A percentile compares a stretch with the other conserved stretches of the same genome.
phyloP scores from a whole-genome alignment of 805 yeast genomes.

The Metschnikowia santaceciliae region DNA sequence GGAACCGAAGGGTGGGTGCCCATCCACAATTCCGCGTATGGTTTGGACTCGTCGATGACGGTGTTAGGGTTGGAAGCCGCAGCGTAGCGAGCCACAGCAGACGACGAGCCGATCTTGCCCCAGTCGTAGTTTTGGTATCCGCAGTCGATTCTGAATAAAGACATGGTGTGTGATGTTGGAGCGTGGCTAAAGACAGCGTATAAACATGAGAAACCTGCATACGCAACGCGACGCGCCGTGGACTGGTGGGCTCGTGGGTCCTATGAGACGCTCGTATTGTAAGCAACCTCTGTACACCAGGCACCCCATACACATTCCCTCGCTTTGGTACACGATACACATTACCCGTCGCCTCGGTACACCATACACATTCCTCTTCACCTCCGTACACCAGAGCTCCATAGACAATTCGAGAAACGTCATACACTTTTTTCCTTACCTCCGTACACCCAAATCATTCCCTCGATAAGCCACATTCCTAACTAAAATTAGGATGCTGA shows the following conservation, averaged over 20 bases:
- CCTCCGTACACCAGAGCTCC: too few relatives aligned
- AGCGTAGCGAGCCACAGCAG: constrained; percentile 90
- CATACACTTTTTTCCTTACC: too few relatives aligned
- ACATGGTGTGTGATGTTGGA: background rate
- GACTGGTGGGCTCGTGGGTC: background rate
- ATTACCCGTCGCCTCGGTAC: too few relatives aligned
- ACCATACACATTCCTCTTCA: too few relatives aligned
- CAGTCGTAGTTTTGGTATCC: constrained; percentile 81
- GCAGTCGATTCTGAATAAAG: constrained; percentile 40
- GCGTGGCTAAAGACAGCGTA: background rate
- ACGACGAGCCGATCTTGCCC: constrained; percentile 72
- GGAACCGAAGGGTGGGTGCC: constrained; percentile 96
- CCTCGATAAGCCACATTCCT: too few relatives aligned
- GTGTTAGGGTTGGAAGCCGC: constrained; percentile 60
- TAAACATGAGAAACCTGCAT: background rate
- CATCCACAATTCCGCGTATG: constrained; percentile 99
- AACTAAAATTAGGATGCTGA: too few relatives aligned
- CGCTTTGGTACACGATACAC: too few relatives aligned
- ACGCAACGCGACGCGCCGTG: background rate
- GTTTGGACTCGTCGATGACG: constrained; percentile 64
- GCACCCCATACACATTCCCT: too few relatives aligned
- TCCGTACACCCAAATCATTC: too few relatives aligned
- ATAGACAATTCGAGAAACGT: too few relatives aligned
- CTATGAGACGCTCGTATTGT: background rate
- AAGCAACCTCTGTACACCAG: background rate